phyloP scores from a whole-genome alignment of 108 stramenopile genomes.

The Tribonema minus region DNA sequence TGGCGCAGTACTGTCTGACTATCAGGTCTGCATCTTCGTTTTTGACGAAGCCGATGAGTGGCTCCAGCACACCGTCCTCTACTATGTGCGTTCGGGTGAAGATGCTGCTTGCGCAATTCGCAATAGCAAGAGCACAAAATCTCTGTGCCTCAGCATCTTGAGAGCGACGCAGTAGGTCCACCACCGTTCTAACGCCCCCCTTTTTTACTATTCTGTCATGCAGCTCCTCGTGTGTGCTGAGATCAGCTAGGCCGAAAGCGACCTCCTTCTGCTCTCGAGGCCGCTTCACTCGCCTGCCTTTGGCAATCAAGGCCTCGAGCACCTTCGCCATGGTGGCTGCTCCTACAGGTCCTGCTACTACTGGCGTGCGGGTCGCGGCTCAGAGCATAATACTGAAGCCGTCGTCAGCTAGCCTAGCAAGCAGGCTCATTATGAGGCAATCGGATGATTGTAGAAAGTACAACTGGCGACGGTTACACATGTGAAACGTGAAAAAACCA shows the following conservation, averaged over 20 bases:
- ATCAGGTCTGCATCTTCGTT: constrained; percentile 47
- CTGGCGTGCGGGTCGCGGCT: no score
- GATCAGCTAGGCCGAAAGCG: constrained; percentile 72
- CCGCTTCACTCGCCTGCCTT: constrained; percentile 68
- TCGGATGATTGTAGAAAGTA: no score
- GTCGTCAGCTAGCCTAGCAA: no score
- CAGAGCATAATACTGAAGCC: no score
- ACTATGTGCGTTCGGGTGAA: constrained; percentile 65
- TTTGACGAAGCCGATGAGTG: constrained; percentile 12
- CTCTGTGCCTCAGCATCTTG: constrained; percentile 74
- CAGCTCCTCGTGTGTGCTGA: constrained; percentile 66
- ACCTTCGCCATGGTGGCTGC: constrained; percentile 69
- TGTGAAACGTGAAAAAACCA: no score
- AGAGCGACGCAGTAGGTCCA: constrained; percentile 58
- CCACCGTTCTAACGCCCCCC: constrained; percentile 66
- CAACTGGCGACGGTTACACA: no score
- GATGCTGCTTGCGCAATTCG: constrained; percentile 68
- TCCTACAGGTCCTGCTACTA: no score
- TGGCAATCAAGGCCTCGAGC: constrained; percentile 72
- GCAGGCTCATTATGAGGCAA: no score
- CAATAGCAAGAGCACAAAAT: constrained; percentile 72
- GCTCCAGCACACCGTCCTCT: constrained; percentile 56
- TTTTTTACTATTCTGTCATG: constrained; percentile 73
- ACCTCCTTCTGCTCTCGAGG: constrained; percentile 74
- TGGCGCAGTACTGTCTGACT: constrained; percentile 70